Base-by-base conservation (phyloP, 108 stramenopile species). In the Skeletonema menzelii region DNA sequence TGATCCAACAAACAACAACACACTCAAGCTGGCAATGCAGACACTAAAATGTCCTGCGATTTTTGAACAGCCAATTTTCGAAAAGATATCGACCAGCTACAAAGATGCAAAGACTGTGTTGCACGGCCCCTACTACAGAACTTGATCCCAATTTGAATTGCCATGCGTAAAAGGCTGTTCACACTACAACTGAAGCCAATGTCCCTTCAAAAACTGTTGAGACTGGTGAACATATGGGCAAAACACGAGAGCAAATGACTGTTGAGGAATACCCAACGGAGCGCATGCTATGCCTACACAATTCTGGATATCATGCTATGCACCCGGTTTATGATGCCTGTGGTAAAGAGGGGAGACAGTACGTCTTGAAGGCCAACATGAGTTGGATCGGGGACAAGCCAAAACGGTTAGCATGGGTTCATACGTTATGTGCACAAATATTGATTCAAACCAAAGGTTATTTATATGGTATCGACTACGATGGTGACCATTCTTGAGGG, bases 251-350 rank as follows among this genome's bases (percentile, higher is more conserved):
- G 17, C 19, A 27, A 22, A 73, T 86, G 40, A 58, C 14, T 30
- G 76, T 84, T n/a, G 28, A 49, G 4, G 44, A 34, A 28, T 77
- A 85, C 4, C 85, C 87, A 8, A 82, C 75, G 7, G 81, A 86
- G 24, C 86, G 87, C 72, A 60, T 70, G 19, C 58, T 88, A 53
- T 88, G 87, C 58, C 63, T 49, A 46, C 56, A 60, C 58, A 71
- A 69, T 56, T 32, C 63, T 10, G 85, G 78, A 11, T 70, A 67
- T 14, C 87, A 84, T 30, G 85, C 87, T 12, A 88, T 88, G 87
- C 87, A 86, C 69, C 84, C 84, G 8, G 20, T 88, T 0, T 76
- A 67, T 34, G 87, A 88, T 57, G 61, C 72, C 5, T 60, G 78
- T 42, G 85, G 85, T 8, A 24, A 27, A 13, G 42, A 71, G 6